Percentiles rank a stretch among this genome's conserved stretches.
These are phyloP conservation scores for Mimosa bimucronata DNA, from an alignment of 306 rosid genomes.

Conservation along the genomic window DNA sequence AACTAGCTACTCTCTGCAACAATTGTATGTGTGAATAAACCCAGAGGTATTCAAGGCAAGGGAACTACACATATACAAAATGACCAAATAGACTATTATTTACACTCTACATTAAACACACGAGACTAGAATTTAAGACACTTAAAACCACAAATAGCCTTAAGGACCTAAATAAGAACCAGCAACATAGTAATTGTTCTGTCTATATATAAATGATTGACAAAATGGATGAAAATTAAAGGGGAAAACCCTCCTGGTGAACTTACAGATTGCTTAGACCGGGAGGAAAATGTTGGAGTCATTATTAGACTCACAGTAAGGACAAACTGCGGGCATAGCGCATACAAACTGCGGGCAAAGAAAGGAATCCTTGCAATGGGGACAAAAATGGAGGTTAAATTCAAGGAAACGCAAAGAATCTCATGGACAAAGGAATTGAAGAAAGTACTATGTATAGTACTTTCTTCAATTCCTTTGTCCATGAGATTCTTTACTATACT, in stretches of 20 bases:
- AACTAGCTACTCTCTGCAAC: not conserved
- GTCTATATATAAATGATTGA: not conserved
- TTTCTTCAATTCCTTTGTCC: not conserved
- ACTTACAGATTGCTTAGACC: too few relatives aligned
- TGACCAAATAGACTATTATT: not conserved
- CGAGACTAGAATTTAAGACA: too few relatives aligned
- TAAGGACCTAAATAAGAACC: not conserved
- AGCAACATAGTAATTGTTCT: not conserved
- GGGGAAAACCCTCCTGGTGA: too few relatives aligned
- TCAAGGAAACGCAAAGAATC: slow-evolving; percentile 17
- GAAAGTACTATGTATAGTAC: slow-evolving; percentile 40
- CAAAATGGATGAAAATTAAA: not conserved
- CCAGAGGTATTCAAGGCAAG: not conserved
- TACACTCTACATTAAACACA: not conserved
- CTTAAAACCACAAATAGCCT: too few relatives aligned
- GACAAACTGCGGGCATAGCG: too few relatives aligned
- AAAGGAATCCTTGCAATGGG: slow-evolving; percentile 9
- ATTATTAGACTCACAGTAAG: too few relatives aligned
- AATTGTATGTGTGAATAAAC: not conserved
- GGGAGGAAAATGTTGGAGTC: too few relatives aligned
- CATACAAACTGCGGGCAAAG: not conserved
- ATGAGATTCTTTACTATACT: not conserved
- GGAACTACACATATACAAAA: not conserved
- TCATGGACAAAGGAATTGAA: not conserved
- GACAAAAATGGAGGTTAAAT: not conserved